Conservation (phyloP, 352 stramenopile genomes). For the Globisporangium paddicum region DNA sequence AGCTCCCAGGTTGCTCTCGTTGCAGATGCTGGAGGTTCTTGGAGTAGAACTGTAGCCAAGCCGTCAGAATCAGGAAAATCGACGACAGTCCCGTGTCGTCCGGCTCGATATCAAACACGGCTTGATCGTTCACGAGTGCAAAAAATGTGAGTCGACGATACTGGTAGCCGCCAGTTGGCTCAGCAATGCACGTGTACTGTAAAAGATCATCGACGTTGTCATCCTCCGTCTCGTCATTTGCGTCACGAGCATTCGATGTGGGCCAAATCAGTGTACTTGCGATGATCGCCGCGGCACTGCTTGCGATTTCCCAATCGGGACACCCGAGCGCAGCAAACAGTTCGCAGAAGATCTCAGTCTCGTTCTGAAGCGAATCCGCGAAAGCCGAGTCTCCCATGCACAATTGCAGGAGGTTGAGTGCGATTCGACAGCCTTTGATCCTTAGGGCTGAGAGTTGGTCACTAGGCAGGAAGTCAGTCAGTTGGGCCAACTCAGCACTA, state of each 20-base stretch:
- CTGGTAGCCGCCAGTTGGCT: background rate
- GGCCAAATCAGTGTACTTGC: background rate
- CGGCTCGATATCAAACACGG: conserved; percentile 1
- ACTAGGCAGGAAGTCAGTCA: conserved; percentile 1
- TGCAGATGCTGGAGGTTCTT: conserved; percentile 15
- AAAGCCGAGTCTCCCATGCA: conserved; percentile 5
- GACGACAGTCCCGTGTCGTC: conserved; percentile 11
- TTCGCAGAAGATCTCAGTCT: conserved; percentile 12
- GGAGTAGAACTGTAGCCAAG: conserved; percentile 29
- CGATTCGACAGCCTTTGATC: background rate
- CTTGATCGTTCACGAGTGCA: conserved; percentile 8
- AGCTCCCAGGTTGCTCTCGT: background rate
- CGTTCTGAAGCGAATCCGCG: conserved; percentile 4
- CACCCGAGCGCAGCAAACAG: conserved; percentile 17
- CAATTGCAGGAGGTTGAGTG: conserved; percentile 3
- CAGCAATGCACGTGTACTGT: background rate
- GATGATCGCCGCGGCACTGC: background rate
- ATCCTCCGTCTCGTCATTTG: background rate
- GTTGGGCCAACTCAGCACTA: background rate
- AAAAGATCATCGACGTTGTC: background rate
- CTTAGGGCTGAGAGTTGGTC: background rate
- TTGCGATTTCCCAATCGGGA: conserved; percentile 7
- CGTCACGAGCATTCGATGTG: background rate
- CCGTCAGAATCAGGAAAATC: conserved; percentile 20
- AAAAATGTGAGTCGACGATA: conserved; percentile 15